Base-by-base conservation (phyloP, 345 rosid species). In the Erodium maritimum region DNA sequence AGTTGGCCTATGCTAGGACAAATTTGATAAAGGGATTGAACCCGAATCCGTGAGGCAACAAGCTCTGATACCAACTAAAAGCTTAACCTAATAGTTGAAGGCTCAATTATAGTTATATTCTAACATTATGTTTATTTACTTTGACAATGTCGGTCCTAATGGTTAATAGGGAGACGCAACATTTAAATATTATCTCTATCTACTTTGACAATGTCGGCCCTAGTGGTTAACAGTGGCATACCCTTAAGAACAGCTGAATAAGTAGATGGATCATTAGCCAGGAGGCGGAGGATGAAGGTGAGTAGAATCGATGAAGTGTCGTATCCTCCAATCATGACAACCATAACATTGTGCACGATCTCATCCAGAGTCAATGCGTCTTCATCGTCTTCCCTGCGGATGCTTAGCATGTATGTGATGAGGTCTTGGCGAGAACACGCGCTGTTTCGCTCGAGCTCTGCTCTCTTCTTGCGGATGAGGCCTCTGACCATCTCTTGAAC, bases 251-350 rank as follows among this genome's bases (percentile, higher is more conserved):
- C 78, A 53, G 80, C 70, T 52, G 72, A 61, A 45, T 66, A 55
- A 59, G 80, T 18, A 1, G 59, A 50, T 21, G 78, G 84, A 50
- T 80, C 61, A 19, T 57, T 71, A 0, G 88, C 73, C 1, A 82
- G 70, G 65, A 67, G 78, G 23, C 69, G 69, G 2, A 82, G 19
- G 52, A 82, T 17, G 62, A 77, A 80, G 60, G 88, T 82, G 53
- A 82, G 63, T 18, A 80, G 69, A 19, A 71, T 48, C 1, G 81
- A 65, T 23, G 84, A 69, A 67, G 86, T 80, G 62, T 80, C 86
- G 48, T 80, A 68, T 54, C 88, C 86, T 2, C 88, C 86, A 52
- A 66, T 71, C 86, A 85, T 82, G 63, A 78, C 65, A 21, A 82
- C 75, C 75, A 62, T 70, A 17, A 62, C 64, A 56, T 77, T 85